Evolutionary conservation across 345 rosid genomes (phyloP), one percentile per base, ranked within the genome.

Genomic region (Mercurialis annua): DNA sequence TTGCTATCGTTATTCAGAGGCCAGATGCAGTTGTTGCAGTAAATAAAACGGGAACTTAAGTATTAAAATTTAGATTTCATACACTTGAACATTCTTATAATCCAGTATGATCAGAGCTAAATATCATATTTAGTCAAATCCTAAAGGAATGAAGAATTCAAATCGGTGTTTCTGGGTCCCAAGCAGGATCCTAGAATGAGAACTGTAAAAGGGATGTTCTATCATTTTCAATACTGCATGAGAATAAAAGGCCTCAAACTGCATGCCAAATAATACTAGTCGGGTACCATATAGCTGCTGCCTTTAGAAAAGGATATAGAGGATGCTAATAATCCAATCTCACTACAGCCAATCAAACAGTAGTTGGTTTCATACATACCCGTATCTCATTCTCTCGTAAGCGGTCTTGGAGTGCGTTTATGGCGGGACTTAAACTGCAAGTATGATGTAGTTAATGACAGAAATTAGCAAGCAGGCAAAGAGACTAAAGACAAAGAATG

Each of bases 361-460:
- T 29, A 60, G 49, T n/a, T 40, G 48, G 38, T 24, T 38, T 18
- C 44, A 30, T 46, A 17, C 54, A 59, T 89, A 94, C 99, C 89
- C 87, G 91, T 63, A 89, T 78, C 73, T 89, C 92, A 66, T 91
- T 94, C 81, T 94, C 99, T 66, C 73, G 86, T 83, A 89, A 65
- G 71, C 88, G 86, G 63, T 85, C 99, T 65, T 94, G 90, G 73
- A 94, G 99, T 52, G 88, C 86, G 60, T 54, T 82, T 54, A 94
- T 85, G 64, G 99, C 95, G 21, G 99, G 99, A 82, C 92, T 91
- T 82, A 94, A 81, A 82, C 97, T 91, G 87, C 56, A 64, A 4
- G 20, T 29, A 29, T 67, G 52, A 51, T 20, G 34, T 65, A 52
- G 59, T 31, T 18, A 44, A 20, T 11, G 23, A 7, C 31, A 18